Conservation (phyloP, 139 green algal genomes). For the Penium margaritaceum region DNA sequence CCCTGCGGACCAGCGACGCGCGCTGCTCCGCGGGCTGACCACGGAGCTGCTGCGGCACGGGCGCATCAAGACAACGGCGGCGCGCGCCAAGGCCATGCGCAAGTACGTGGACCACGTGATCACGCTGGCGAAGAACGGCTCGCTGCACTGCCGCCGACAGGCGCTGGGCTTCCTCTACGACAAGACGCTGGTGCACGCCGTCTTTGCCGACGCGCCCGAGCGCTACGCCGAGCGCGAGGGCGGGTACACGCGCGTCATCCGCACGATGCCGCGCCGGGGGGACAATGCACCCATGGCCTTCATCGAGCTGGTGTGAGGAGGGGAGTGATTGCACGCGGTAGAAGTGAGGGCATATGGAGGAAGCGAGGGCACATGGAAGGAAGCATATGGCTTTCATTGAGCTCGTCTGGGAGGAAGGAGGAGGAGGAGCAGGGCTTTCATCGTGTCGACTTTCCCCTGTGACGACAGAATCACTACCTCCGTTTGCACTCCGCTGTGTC, state of each 20-base stretch:
- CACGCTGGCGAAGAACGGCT: conserved; percentile 84
- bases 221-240: conserved; percentile 78
- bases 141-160: conserved; percentile 61
- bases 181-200: conserved; percentile 73
- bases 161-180: conserved; percentile 87
- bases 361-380: no score
- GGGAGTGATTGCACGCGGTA: no score
- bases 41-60: conserved; percentile 89
- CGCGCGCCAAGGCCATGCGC: conserved; percentile 79
- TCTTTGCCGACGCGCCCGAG: conserved; percentile 76
- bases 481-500: no score
- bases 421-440: no score
- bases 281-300: conserved; percentile 88
- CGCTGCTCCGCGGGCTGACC: conserved; percentile 78
- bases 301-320: conserved; percentile 87
- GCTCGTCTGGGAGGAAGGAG: no score
- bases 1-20: conserved; percentile 93
- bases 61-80: conserved; percentile 88
- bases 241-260: conserved; percentile 82
- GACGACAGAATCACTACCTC: no score
- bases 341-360: no score
- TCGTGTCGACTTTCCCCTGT: no score
- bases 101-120: conserved; percentile 97
- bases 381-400: no score
- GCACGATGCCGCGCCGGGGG: conserved; percentile 56